A percentile compares a stretch with the other conserved stretches of the same genome.
Evolutionary conservation across 345 rosid species (phyloP).

Genomic region (Nephelium lappaceum): DNA sequence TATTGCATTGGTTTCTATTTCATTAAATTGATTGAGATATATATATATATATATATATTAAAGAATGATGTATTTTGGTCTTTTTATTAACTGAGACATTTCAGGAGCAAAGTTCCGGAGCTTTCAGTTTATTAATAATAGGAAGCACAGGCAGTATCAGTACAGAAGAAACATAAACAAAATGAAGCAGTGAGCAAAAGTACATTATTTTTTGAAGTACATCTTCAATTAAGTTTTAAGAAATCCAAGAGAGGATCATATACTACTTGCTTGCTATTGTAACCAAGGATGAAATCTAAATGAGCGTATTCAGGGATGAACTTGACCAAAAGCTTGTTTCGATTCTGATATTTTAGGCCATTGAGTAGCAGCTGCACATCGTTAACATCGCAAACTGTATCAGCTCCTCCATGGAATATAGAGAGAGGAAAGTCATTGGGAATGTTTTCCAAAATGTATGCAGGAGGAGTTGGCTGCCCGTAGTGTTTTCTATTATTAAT

Average conservation of each 20-base stretch:
- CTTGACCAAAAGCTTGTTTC: constrained; percentile 37
- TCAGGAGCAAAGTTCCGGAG: too few relatives aligned
- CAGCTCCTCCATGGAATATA: constrained; percentile 49
- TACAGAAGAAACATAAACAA: neutral
- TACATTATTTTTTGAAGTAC: neutral
- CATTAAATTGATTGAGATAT: too few relatives aligned
- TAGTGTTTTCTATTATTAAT: constrained; percentile 43
- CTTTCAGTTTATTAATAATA: too few relatives aligned
- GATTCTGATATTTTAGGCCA: constrained; percentile 35
- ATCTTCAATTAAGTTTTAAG: constrained; percentile 34
- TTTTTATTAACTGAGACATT: too few relatives aligned
- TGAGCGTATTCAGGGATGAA: constrained; percentile 43
- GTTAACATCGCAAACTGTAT: constrained; percentile 40
- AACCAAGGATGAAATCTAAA: constrained; percentile 44
- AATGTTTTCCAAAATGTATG: constrained; percentile 42
- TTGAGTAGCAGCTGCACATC: constrained; percentile 46
- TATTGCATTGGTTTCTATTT: too few relatives aligned
- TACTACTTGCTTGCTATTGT: constrained; percentile 45
- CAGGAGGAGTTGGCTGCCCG: constrained; percentile 46
- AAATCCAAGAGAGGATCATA: constrained; percentile 51
- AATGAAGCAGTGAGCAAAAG: neutral
- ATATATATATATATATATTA: too few relatives aligned
- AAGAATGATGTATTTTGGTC: too few relatives aligned
- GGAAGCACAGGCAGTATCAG: neutral
- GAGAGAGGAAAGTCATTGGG: constrained; percentile 51